A percentile compares a stretch with the other conserved stretches of the same genome.
These are phyloP conservation scores for Silybum marianum DNA, from an alignment of 129 eudicot species.

Conservation along the genomic window DNA sequence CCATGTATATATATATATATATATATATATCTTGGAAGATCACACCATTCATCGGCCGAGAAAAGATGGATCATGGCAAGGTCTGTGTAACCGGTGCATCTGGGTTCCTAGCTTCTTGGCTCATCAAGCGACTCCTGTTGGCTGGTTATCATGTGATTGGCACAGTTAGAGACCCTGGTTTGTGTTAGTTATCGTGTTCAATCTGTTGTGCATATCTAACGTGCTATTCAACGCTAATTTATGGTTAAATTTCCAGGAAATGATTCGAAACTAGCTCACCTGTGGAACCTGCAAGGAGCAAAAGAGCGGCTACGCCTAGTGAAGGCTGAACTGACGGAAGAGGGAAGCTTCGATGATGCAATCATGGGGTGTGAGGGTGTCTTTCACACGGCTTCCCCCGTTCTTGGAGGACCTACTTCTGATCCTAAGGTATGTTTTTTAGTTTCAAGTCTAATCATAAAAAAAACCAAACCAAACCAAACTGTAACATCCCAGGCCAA, in stretches of 20 bases:
- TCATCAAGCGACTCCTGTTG: conserved; percentile 73
- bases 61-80: conserved; percentile 44
- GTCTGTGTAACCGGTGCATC: conserved; percentile 95
- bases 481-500: too few relatives aligned
- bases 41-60: conserved; percentile 4
- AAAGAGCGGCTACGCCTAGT: conserved; percentile 74
- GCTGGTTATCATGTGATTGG: conserved; percentile 82
- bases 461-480: too few relatives aligned
- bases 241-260: conserved; percentile 45
- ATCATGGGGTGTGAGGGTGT: conserved; percentile 80
- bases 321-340: conserved; percentile 70
- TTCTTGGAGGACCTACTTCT: conserved; percentile 41
- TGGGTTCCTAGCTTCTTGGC: conserved; percentile 92
- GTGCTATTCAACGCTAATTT: neutral
- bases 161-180: conserved; percentile 91
- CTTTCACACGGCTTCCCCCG: conserved; percentile 96
- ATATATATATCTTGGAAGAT: neutral
- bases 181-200: neutral
- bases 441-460: neutral
- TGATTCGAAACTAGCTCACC: conserved; percentile 65
- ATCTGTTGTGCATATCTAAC: neutral
- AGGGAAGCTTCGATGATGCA: conserved; percentile 85
- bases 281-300: conserved; percentile 86
- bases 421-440: conserved; percentile 57
- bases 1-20: neutral